Evolutionary conservation across 768 basidiomycete species (phyloP), one percentile per base, ranked within the genome.

Genomic region (Hericium rajendrae): DNA sequence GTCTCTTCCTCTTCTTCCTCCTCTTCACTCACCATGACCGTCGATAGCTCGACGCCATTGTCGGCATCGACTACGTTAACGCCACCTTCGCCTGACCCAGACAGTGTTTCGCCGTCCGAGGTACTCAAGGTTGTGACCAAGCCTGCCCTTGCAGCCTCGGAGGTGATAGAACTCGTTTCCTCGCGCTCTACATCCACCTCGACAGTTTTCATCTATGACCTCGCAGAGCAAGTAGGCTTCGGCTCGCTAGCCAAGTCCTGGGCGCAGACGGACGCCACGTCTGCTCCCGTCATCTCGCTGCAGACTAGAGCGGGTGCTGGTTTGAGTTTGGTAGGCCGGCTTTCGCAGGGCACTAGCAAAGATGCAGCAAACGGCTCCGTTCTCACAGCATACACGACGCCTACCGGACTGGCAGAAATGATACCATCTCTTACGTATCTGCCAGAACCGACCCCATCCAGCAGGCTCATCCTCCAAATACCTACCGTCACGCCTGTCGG

Each of bases 221-320:
- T 91, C 55, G 89, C 91, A 18, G 84, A 87, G 62, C 87, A 91
- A 66, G 78, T 78, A n/a, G 91, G 91, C 38, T 88, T 93, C 65
- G 91, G 91, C 18, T 75, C 78, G 0, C 71, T 84, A 57, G 85
- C 88, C 37, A 86, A 83, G 65, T 75, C 79, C 52, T 88, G 85
- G 85, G 71, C 79, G 2, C 69, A 76, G 16, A 65, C 75, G 3
- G 67, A 64, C 39, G 60, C 69, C 38, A 67, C 71, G 16, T 72
- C 79, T 1, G 78, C 83, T 0, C 73, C 80, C 16, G 81, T 88
- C 5, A 76, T 88, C 46, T 73, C 81, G 53, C 74, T 91, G 60
- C 91, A 95, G 73, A 91, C 89, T 22, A 77, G 93, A 58, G 78
- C 85, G 5, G 93, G 93, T 50, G 91, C 93, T 16, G 93, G 93